Evolutionary conservation across 495 filamentous ascomycete genomes (phyloP).

Genomic region (Daldinia concentrica): DNA sequence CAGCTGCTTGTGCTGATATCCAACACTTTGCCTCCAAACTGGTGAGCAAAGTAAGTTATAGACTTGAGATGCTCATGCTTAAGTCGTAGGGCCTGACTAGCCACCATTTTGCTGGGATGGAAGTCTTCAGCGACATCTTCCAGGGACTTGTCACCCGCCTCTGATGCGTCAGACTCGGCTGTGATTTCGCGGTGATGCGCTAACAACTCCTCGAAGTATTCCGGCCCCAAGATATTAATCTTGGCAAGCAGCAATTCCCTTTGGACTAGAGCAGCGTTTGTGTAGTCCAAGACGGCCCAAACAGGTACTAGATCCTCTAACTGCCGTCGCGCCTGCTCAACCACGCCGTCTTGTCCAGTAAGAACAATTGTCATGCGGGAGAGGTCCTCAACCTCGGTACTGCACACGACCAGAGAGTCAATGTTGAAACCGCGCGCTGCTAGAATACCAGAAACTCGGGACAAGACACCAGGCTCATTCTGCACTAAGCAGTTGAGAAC

Average conservation of each 20-base stretch:
- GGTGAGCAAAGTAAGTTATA: constrained; percentile 94
- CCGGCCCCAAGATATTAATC: constrained; percentile 91
- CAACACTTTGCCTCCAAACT: constrained; percentile 96
- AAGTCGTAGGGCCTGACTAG: constrained; percentile 87
- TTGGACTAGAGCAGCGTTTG: constrained; percentile 90
- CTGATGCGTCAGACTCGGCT: constrained; percentile 48
- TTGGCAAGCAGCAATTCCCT: constrained; percentile 96
- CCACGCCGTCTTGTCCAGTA: constrained; percentile 93
- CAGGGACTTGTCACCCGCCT: constrained; percentile 49
- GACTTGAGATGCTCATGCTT: constrained; percentile 97
- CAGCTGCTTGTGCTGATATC: constrained; percentile 98
- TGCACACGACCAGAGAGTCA: constrained; percentile 96
- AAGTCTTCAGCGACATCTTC: constrained; percentile 68
- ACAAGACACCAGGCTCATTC: constrained; percentile 97
- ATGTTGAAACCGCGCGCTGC: constrained; percentile 99
- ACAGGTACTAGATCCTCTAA: constrained; percentile 96
- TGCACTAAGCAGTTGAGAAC: constrained; percentile 98
- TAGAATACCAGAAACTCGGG: constrained; percentile 94
- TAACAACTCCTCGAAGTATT: constrained; percentile 96
- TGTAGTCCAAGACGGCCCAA: constrained; percentile 98
- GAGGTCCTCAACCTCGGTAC: constrained; percentile 96
- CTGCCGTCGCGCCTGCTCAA: constrained; percentile 96
- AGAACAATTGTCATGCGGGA: constrained; percentile 99
- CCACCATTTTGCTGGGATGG: constrained; percentile 85
- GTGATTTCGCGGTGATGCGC: constrained; percentile 88